These are phyloP conservation scores for Trichosanthes truncata DNA, from an alignment of 306 rosid species.

Conservation along the genomic window DNA sequence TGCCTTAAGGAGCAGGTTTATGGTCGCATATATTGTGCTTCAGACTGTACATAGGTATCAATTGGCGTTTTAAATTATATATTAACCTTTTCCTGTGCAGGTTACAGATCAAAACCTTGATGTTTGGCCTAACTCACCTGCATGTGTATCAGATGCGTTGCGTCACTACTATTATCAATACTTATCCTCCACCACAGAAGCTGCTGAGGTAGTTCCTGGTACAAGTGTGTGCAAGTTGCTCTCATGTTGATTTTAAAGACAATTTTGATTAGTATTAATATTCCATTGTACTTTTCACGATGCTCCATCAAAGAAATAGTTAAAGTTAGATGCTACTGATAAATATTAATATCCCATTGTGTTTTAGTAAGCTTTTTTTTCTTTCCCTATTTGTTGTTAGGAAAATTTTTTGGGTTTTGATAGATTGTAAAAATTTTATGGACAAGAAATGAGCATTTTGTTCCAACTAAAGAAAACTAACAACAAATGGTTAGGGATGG, in stretches of 20 bases:
- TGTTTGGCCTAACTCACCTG: conserved; percentile 73
- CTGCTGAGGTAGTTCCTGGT: conserved; percentile 70
- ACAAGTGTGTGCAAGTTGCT: conserved; percentile 7
- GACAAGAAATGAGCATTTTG: background rate
- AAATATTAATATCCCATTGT: background rate
- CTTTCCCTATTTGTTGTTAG: background rate
- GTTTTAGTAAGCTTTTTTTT: background rate
- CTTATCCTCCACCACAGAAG: conserved; percentile 89
- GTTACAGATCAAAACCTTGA: conserved; percentile 83
- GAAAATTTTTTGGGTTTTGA: background rate
- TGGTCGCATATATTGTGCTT: background rate
- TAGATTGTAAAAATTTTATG: background rate
- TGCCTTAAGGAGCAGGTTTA: background rate
- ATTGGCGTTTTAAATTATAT: background rate
- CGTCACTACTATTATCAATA: conserved; percentile 92
- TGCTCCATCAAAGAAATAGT: background rate
- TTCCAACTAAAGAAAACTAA: background rate
- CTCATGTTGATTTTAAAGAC: background rate
- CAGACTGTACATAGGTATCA: background rate
- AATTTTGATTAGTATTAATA: background rate
- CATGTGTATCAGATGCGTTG: conserved; percentile 90
- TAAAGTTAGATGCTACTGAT: background rate
- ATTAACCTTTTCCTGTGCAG: conserved; percentile 25
- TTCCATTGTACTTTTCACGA: background rate
- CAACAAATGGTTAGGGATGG: background rate